Conservation (phyloP, 805 yeast species). For the Candida succiphila region DNA sequence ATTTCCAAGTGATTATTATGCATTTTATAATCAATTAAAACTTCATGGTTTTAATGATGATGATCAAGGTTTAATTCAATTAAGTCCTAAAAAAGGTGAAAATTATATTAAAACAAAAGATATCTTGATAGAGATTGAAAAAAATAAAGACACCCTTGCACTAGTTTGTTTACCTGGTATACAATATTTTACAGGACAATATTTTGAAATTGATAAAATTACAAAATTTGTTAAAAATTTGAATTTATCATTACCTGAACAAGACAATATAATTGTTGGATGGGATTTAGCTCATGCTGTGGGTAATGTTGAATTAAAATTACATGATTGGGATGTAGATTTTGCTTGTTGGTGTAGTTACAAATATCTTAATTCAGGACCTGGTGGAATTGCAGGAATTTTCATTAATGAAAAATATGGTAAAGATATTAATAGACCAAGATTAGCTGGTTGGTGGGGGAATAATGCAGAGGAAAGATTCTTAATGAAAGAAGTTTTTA, state of each 20-base stretch:
- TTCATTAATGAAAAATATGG: conserved; percentile 52
- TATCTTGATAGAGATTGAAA: conserved; percentile 46
- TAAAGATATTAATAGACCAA: conserved; percentile 31
- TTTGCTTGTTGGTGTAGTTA: conserved; percentile 95
- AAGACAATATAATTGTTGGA: conserved; percentile 57
- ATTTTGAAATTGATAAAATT: conserved; percentile 64
- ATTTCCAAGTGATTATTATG: conserved; percentile 88
- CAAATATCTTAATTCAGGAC: conserved; percentile 86
- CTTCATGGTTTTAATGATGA: conserved; percentile 41
- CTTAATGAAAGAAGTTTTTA: conserved; percentile 67
- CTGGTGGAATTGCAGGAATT: conserved; percentile 87
- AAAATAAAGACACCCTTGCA: conserved; percentile 52
- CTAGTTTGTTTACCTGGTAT: conserved; percentile 77
- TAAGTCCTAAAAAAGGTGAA: conserved; percentile 51
- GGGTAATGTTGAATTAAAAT: conserved; percentile 68
- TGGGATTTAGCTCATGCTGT: conserved; percentile 97
- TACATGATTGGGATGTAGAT: conserved; percentile 88
- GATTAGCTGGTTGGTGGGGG: conserved; percentile 98
- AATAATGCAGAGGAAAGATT: conserved; percentile 63
- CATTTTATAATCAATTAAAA: conserved; percentile 63
- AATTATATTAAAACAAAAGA: conserved; percentile 51
- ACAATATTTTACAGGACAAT: conserved; percentile 89
- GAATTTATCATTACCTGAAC: conserved; percentile 45
- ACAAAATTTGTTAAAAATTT: too few relatives aligned
- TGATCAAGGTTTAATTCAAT: conserved; percentile 49